A percentile compares a stretch with the other conserved stretches of the same genome.
These are phyloP conservation scores for Fusarium sp. DNA, from an alignment of 2,329 filamentous ascomycete species.

Conservation along the genomic window DNA sequence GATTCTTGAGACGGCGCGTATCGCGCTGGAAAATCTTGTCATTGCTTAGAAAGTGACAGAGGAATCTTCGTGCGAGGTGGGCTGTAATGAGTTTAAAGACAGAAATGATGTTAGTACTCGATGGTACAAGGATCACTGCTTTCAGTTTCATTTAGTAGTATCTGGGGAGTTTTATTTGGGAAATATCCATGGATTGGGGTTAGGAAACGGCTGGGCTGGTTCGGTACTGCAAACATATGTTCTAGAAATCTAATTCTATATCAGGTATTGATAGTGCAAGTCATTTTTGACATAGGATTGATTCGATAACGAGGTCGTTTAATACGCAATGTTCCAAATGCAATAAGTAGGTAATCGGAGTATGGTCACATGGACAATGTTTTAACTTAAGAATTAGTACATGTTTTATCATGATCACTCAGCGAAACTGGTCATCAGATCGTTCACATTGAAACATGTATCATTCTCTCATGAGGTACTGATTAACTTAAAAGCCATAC, in stretches of 20 bases:
- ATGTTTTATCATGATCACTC: not conserved
- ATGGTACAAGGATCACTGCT: not conserved
- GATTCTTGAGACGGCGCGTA: slow-evolving; percentile 68
- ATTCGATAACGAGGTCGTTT: no score
- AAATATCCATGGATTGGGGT: not conserved
- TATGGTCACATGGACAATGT: not conserved
- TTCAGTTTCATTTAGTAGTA: not conserved
- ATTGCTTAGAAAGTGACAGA: slow-evolving; percentile 59
- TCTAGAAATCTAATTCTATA: no score
- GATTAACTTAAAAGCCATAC: slow-evolving; percentile 6
- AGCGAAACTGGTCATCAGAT: not conserved
- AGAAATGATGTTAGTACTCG: not conserved
- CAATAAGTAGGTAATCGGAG: no score
- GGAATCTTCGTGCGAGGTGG: not conserved
- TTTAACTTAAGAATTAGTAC: not conserved
- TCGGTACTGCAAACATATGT: not conserved
- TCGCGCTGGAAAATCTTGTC: slow-evolving; percentile 67
- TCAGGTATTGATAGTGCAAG: not conserved
- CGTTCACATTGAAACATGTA: slow-evolving; percentile 15
- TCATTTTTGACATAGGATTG: not conserved
- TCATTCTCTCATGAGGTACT: slow-evolving; percentile 37
- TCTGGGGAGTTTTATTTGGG: not conserved
- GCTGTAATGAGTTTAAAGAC: not conserved
- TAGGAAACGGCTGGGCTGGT: not conserved
- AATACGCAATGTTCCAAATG: no score